Conservation (phyloP, 1,139 yeast genomes). For the Blastobotrys capitulatus region DNA sequence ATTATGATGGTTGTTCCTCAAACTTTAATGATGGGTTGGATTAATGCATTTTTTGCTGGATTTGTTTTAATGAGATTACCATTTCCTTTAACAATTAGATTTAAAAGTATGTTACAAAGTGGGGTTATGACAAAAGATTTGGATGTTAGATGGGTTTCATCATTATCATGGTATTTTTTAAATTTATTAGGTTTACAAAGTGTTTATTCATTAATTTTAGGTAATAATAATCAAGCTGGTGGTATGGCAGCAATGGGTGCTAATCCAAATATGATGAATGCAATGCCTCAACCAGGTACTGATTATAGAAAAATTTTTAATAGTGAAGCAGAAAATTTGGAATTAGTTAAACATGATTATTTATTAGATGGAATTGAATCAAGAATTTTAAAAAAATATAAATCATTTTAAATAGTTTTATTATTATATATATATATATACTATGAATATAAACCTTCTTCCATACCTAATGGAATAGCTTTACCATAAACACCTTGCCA, state of each 20-base stretch:
- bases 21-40: constrained; percentile 94
- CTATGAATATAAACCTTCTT: constrained; percentile 69
- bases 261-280: constrained; percentile 23
- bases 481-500: constrained; percentile 87
- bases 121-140: constrained; percentile 83
- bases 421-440: background rate
- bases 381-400: constrained; percentile 41
- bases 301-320: constrained; percentile 51
- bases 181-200: constrained; percentile 82
- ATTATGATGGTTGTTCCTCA: constrained; percentile 84
- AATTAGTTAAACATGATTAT: constrained; percentile 54
- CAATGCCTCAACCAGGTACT: constrained; percentile 45
- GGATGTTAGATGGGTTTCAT: constrained; percentile 90
- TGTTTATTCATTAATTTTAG: constrained; percentile 66
- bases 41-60: constrained; percentile 88
- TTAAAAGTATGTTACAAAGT: constrained; percentile 85
- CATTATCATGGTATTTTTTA: constrained; percentile 96
- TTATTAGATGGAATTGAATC: constrained; percentile 60
- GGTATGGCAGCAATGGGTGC: constrained; percentile 31
- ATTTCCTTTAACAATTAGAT: constrained; percentile 79
- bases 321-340: constrained; percentile 72
- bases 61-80: constrained; percentile 78
- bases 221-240: constrained; percentile 43
- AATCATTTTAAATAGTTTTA: too few species aligned
- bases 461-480: constrained; percentile 61